These are phyloP conservation scores for Aleurites moluccanus DNA, from an alignment of 441 rosid genomes.

Conservation along the genomic window DNA sequence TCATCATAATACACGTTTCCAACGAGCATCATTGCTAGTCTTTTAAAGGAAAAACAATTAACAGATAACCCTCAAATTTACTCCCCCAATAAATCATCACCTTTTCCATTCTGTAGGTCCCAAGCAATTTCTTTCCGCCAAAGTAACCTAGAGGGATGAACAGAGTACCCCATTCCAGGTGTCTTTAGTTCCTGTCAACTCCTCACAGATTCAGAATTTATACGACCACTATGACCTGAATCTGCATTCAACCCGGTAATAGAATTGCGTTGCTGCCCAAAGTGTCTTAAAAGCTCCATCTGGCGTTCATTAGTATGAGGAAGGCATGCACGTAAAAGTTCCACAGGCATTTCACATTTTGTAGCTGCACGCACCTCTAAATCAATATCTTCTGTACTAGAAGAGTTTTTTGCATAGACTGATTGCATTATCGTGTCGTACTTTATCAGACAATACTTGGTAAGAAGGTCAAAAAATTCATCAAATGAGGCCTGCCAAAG, in stretches of 20 bases:
- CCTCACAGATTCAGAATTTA: constrained; percentile 69
- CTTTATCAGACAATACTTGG: constrained; percentile 85
- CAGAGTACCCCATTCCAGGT: neutral
- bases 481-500: constrained; percentile 97
- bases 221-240: constrained; percentile 44
- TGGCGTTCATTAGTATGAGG: constrained; percentile 81
- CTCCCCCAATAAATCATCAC: constrained; percentile 24
- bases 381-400: constrained; percentile 52
- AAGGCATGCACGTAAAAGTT: constrained; percentile 88
- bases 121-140: constrained; percentile 15
- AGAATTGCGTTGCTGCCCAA: constrained; percentile 52
- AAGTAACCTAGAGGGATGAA: neutral
- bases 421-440: constrained; percentile 73
- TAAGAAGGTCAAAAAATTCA: constrained; percentile 85
- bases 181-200: constrained; percentile 32
- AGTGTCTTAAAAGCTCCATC: constrained; percentile 64
- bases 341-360: constrained; percentile 91
- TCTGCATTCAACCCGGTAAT: constrained; percentile 39
- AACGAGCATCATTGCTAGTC: constrained; percentile 17
- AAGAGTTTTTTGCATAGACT: constrained; percentile 43
- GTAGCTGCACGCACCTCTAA: constrained; percentile 53
- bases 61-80: constrained; percentile 10
- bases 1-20: constrained; percentile 44
- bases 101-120: constrained; percentile 12
- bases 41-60: constrained; percentile 1